A percentile compares a stretch with the other conserved stretches of the same genome.
Evolutionary conservation across 331 rosid genomes (phyloP).

Genomic region (Arachis monticola): DNA sequence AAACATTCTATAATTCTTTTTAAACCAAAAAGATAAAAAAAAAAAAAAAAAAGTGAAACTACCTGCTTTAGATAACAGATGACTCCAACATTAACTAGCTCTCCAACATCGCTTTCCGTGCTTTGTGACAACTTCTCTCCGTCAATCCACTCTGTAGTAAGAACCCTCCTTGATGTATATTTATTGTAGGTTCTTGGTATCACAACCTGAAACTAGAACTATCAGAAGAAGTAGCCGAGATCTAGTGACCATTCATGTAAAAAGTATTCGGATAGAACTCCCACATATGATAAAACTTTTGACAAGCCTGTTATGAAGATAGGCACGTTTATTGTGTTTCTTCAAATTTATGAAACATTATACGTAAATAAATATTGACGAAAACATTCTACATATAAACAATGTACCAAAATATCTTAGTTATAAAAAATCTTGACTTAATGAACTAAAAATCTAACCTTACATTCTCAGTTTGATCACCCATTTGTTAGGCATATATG

Average conservation of each 20-base stretch:
- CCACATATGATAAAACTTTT: no score
- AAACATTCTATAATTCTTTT: neutral
- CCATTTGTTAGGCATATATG: no score
- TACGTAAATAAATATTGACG: no score
- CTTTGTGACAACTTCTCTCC: conserved; percentile 98
- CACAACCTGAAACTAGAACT: conserved; percentile 72
- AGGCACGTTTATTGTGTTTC: no score
- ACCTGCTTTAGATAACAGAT: conserved; percentile 99
- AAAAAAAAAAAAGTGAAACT: neutral
- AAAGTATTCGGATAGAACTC: no score
- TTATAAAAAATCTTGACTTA: no score
- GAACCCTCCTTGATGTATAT: conserved; percentile 96
- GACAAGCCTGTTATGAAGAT: no score
- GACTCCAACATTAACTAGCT: conserved; percentile 96
- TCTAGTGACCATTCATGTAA: neutral
- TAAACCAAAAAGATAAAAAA: conserved; percentile 13
- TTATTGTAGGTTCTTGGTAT: conserved; percentile 81
- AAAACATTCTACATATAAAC: no score
- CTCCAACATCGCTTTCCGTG: conserved; percentile 95
- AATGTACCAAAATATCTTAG: no score
- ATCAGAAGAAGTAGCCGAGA: conserved; percentile 40
- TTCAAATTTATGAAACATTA: no score
- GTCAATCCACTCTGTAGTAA: conserved; percentile 88
- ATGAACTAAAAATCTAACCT: no score
- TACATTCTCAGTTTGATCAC: no score